Conservation (phyloP, 768 basidiomycete genomes). For the Mrakia frigida region DNA sequence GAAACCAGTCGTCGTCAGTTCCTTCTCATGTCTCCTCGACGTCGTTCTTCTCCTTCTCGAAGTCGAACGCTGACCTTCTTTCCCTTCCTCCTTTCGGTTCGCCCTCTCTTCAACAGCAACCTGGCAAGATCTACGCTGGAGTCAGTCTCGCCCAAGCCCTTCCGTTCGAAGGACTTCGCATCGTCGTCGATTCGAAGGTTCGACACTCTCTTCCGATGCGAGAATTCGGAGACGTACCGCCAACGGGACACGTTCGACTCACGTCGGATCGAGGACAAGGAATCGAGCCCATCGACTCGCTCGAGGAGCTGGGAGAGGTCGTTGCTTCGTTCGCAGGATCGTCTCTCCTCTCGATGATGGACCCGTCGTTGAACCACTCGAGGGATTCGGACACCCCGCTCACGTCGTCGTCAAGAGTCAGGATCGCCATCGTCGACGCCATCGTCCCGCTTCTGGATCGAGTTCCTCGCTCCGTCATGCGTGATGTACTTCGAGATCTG, state of each 20-base stretch:
- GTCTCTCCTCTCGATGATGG: conserved; percentile 36
- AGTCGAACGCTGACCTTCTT: no score
- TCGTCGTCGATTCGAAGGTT: conserved; percentile 40
- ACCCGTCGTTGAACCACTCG: conserved; percentile 36
- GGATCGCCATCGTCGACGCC: conserved; percentile 38
- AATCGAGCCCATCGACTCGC: conserved; percentile 9
- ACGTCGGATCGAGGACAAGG: background rate
- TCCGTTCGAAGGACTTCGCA: conserved; percentile 44
- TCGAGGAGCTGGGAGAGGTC: conserved; percentile 45
- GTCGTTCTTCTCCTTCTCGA: no score
- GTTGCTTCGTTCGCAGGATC: conserved; percentile 41
- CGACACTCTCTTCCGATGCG: conserved; percentile 43
- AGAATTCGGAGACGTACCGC: conserved; percentile 38
- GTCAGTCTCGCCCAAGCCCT: conserved; percentile 44
- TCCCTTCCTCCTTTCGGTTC: no score
- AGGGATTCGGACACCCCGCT: conserved; percentile 24
- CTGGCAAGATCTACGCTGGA: conserved; percentile 42
- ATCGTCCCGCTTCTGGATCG: conserved; percentile 44
- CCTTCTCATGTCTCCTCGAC: no score
- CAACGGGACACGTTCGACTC: conserved; percentile 9
- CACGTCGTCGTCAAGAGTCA: conserved; percentile 30
- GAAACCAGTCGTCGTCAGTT: conserved; percentile 27
- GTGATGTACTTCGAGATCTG: conserved; percentile 40
- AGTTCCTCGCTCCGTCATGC: conserved; percentile 41
- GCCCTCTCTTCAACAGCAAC: conserved; percentile 22